A percentile compares a stretch with the other conserved stretches of the same genome.
phyloP scores from a whole-genome alignment of 2,329 filamentous ascomycete species.

The Trichoderma sp. region DNA sequence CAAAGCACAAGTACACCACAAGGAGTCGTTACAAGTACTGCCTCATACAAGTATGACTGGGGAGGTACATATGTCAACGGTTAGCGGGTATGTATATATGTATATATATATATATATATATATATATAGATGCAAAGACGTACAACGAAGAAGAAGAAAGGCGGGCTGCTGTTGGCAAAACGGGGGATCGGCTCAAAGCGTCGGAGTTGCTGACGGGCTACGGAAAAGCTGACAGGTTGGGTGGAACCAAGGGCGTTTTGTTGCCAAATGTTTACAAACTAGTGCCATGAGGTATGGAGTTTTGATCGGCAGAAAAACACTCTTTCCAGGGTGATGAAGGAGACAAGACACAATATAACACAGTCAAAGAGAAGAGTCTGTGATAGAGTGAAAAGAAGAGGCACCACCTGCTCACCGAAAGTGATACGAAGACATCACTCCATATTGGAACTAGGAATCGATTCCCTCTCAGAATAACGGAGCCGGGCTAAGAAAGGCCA shows the following conservation, averaged over 20 bases:
- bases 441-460: background rate
- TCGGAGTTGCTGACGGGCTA: slow-evolving; percentile 5
- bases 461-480: background rate
- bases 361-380: background rate
- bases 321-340: background rate
- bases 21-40: background rate
- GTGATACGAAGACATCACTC: no score
- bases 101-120: background rate
- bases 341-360: no score
- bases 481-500: background rate
- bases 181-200: background rate
- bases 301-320: background rate
- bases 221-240: background rate
- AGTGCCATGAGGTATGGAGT: background rate
- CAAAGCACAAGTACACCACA: slow-evolving; percentile 1
- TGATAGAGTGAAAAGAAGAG: background rate
- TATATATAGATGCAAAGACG: background rate
- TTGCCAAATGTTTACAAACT: background rate
- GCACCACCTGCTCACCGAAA: no score
- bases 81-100: background rate
- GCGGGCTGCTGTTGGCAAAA: background rate
- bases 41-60: background rate
- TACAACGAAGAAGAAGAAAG: background rate
- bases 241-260: background rate
- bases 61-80: background rate